Evolutionary conservation across 352 stramenopile genomes (phyloP).

Genomic region (Globisporangium cystogenes): DNA sequence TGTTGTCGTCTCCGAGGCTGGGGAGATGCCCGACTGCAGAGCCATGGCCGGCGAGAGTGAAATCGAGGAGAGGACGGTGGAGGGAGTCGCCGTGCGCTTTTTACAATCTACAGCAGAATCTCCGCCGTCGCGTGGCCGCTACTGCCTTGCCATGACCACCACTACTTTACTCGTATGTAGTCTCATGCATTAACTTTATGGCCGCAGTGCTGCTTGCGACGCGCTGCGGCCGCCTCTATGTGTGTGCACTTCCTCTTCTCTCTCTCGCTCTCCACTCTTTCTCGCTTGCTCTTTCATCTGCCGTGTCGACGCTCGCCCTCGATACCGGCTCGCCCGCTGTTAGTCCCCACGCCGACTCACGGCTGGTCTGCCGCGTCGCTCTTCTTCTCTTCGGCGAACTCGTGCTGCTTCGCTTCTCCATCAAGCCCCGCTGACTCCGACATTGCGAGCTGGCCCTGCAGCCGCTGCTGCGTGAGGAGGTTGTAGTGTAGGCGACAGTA

Average conservation of each 20-base stretch:
- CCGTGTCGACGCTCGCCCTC: not conserved
- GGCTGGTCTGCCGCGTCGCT: not conserved
- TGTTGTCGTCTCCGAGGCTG: too few species aligned
- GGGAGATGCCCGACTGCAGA: too few species aligned
- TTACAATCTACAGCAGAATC: not conserved
- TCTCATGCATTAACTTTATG: conserved; percentile 1
- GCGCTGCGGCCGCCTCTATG: conserved; percentile 1
- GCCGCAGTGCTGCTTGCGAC: not conserved
- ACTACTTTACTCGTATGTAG: not conserved
- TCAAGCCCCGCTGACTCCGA: not conserved
- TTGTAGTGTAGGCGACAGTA: conserved; percentile 80
- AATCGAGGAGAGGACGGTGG: too few species aligned
- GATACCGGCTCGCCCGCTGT: not conserved
- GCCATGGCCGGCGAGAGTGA: too few species aligned
- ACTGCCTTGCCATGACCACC: not conserved
- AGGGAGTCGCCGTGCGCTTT: not conserved
- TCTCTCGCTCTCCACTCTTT: not conserved
- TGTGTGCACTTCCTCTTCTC: not conserved
- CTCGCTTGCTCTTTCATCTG: not conserved
- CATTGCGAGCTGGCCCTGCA: conserved; percentile 7
- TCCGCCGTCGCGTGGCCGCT: too few species aligned
- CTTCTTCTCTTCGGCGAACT: not conserved
- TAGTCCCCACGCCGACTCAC: not conserved
- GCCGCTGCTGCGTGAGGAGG: conserved; percentile 33
- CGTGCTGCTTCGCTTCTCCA: not conserved